These are phyloP conservation scores for Stephania japonica DNA, from an alignment of 164 flowering plant species.

Conservation along the genomic window DNA sequence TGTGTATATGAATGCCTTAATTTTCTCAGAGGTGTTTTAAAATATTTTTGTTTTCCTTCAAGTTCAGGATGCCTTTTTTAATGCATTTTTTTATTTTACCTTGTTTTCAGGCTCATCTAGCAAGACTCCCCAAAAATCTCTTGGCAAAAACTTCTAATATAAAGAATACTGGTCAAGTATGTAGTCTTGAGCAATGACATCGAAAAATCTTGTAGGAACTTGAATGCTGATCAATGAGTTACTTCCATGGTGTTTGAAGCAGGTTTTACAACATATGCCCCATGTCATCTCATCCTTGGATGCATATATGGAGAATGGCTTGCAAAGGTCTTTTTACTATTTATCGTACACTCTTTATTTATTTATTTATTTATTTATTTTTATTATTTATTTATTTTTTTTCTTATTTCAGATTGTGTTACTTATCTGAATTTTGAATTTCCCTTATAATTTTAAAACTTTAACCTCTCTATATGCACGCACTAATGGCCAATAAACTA, in stretches of 20 bases:
- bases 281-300: constrained; percentile 69
- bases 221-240: not conserved
- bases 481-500: not conserved
- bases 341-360: not conserved
- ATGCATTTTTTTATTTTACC: not conserved
- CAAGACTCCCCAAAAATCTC: constrained; percentile 74
- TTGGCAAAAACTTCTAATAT: constrained; percentile 59
- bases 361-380: no score
- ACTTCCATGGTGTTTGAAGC: constrained; percentile 12
- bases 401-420: not conserved
- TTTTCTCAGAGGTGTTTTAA: not conserved
- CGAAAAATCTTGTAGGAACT: not conserved
- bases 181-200: constrained; percentile 7
- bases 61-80: not conserved
- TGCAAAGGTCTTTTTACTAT: constrained; percentile 47
- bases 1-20: not conserved
- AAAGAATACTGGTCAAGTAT: constrained; percentile 74
- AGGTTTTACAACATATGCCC: constrained; percentile 86
- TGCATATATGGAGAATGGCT: constrained; percentile 69
- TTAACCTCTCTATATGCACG: not conserved
- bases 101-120: constrained; percentile 49
- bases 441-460: not conserved
- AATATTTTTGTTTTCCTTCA: not conserved
- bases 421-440: not conserved
- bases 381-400: not conserved